Base-by-base conservation (phyloP, 441 rosid genomes). In the Raphanus hybrid region DNA sequence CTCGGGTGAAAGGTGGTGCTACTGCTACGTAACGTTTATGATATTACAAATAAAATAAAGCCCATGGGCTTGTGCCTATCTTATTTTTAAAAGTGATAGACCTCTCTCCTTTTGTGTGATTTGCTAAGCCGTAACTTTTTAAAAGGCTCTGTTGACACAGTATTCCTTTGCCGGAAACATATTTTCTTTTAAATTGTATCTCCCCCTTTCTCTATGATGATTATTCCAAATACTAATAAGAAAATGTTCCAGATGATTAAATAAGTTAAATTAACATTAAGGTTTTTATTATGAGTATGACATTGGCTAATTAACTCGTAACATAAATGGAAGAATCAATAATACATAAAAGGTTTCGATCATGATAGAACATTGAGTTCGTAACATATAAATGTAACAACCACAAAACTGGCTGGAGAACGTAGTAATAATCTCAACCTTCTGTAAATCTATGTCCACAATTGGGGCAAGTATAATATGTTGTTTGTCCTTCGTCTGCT, bases 371-470 rank as follows among this genome's bases (percentile, higher is more conserved):
- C 39, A 69, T 4, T 23, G 2, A 41, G 61, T 60, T 37, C 4
- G 50, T 54, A 37, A 41, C 10, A 72, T 27, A 16, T 27, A 16
- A 14, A 4, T 60, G 50, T 50, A 34, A 48, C 60, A 64, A 67
- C 20, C 0, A 67, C 39, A 78, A 67, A 74, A 73, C 9, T 15
- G 62, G 52, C 11, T 41, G 37, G 66, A 76, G 27, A 77, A 7
- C 9, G 57, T 52, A 14, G 26, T 23, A 34, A 0, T 59, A 61
- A 55, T 26, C 48, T 80, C 78, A 80, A 68, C 83, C 83, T 77
- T 80, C 81, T 29, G 83, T 76, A 75, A 80, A 80, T 80, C 78
- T 15, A 34, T 80, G 83, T 7, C 69, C 57, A 69, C 83, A 76
- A 45, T 76, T 80, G 15, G 80, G 78, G 52, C 78, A 80, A 68